Evolutionary conservation across 768 basidiomycete species (phyloP).

Genomic region (Naganishia vaughanmartiniae): DNA sequence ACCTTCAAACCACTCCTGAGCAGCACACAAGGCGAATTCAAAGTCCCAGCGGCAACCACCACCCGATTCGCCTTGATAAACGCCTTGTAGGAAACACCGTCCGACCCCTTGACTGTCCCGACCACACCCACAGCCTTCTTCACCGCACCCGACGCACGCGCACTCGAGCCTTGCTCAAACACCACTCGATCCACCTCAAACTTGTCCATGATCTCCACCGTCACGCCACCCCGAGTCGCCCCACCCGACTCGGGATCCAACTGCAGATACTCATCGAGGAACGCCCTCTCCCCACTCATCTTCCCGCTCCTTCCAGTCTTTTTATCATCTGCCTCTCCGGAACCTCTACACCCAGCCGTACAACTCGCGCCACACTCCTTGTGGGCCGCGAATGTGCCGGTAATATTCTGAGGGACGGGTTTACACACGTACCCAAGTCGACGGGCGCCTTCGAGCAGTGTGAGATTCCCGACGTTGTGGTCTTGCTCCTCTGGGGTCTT

Average conservation of each 20-base stretch:
- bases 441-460: slow-evolving; percentile 32
- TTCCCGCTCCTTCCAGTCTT: slow-evolving; percentile 18
- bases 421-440: slow-evolving; percentile 25
- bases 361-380: slow-evolving; percentile 26
- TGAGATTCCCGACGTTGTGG: slow-evolving; percentile 36
- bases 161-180: not conserved
- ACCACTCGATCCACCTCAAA: slow-evolving; percentile 27
- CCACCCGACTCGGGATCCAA: not conserved
- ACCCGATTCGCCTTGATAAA: slow-evolving; percentile 31
- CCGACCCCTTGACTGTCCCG: slow-evolving; percentile 26
- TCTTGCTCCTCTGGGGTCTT: slow-evolving; percentile 26
- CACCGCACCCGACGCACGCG: not conserved
- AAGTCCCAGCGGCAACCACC: slow-evolving; percentile 40
- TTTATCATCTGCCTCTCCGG: slow-evolving; percentile 1
- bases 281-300: slow-evolving; percentile 28
- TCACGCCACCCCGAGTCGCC: slow-evolving; percentile 8
- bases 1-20: slow-evolving; percentile 39
- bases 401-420: slow-evolving; percentile 28
- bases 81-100: not conserved
- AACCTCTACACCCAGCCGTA: slow-evolving; percentile 26
- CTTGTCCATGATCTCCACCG: slow-evolving; percentile 37
- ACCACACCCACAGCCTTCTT: slow-evolving; percentile 28
- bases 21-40: slow-evolving; percentile 43
- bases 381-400: slow-evolving; percentile 24
- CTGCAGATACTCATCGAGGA: slow-evolving; percentile 13